Evolutionary conservation across 495 filamentous ascomycete genomes (phyloP), one percentile per base, ranked within the genome.

Genomic region (Aspergillus heteromorphus): DNA sequence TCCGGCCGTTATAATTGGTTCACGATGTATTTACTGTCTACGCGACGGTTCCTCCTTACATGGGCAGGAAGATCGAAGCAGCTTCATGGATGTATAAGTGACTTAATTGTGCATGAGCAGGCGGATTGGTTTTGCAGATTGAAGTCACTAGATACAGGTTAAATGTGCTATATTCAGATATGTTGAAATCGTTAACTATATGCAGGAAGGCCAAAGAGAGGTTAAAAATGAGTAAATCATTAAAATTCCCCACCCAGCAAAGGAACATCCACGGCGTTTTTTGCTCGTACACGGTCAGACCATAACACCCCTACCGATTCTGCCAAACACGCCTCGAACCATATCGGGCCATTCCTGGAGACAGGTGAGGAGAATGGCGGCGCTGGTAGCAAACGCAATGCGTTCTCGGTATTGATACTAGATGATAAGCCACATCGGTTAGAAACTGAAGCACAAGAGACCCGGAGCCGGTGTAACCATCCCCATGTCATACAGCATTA

Each of bases 391-490:
- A 66, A 96, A 96, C 8, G 80, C 82, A 48, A 83, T 55, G 40
- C 78, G 85, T 73, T 96, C 91, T 53, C 83, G 79, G 84, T 87
- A 89, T 69, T 86, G 80, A 71, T 87, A 77, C 73, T 88, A 70
- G 43, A 60, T 40, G 50, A 42, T 59, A 60, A 56, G 47, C 57
- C 38, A 54, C 54, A 55, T 51, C 49, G n/a, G 54, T 72, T 58
- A 69, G 65, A 65, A 61, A 23, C 48, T 16, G 56, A 56, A 20
- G 25, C 20, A 53, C 48, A 19, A 48, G 49, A 53, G 56, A 53
- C 25, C 19, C 41, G 21, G 48, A 31, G 41, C 31, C 42, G 47
- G 65, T 65, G 65, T 63, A 61, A 67, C 65, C 60, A 53, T 62
- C 53, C 31, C 30, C n/a, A 40, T 49, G 27, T 55, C 50, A 54